phyloP scores from a whole-genome alignment of 2,329 filamentous ascomycete species.

The Chaetomiaceae sp. region DNA sequence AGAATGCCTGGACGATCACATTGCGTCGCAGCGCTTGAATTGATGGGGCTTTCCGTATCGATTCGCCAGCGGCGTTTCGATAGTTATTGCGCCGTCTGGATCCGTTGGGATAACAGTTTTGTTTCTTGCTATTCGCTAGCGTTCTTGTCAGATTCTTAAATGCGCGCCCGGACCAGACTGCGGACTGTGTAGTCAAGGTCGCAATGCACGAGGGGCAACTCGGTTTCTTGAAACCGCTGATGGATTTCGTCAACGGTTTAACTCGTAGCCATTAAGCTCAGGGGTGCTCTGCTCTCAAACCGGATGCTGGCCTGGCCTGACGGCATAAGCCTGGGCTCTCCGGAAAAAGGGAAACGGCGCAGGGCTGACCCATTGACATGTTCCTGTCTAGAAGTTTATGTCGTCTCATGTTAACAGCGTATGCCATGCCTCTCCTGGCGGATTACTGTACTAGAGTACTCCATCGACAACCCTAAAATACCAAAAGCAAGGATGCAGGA shows the following conservation, averaged over 20 bases:
- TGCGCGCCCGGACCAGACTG: background rate
- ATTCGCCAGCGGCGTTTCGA: slow-evolving; percentile 10
- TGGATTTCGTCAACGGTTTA: background rate
- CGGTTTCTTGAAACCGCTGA: background rate
- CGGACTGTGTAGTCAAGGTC: background rate
- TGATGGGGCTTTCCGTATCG: slow-evolving; percentile 1
- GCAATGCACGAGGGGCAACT: slow-evolving; percentile 1
- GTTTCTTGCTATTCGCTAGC: slow-evolving; percentile 2
- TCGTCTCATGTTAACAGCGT: background rate
- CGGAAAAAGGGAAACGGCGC: background rate
- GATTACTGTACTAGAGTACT: too few species aligned
- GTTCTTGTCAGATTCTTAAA: slow-evolving; percentile 1
- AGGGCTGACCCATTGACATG: background rate
- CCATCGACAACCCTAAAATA: too few species aligned
- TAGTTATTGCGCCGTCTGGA: background rate
- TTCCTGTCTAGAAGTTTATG: background rate
- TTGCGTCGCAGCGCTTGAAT: background rate
- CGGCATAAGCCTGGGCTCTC: background rate
- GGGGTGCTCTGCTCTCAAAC: slow-evolving; percentile 2
- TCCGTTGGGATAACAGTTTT: background rate
- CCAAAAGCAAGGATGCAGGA: too few species aligned
- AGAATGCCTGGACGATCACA: background rate
- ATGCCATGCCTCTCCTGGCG: background rate
- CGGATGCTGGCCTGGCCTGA: background rate
- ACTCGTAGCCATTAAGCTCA: background rate